Evolutionary conservation across 768 basidiomycete species (phyloP).

Genomic region (Boletellus ananiceps): DNA sequence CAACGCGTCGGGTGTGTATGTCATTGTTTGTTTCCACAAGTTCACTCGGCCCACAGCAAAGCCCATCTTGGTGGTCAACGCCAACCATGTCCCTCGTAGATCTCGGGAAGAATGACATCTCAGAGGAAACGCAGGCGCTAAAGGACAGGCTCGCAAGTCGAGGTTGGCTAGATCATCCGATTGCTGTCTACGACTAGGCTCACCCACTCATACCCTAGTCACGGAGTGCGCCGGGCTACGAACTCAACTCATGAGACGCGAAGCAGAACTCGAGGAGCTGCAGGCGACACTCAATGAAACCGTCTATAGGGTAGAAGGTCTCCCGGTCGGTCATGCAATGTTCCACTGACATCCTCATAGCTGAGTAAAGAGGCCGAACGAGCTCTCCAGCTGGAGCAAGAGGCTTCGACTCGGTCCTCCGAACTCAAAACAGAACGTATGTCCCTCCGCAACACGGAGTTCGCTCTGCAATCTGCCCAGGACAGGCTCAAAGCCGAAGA

Average conservation of each 20-base stretch:
- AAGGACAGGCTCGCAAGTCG: slow-evolving; percentile 35
- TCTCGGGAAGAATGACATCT: slow-evolving; percentile 37
- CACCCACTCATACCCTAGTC: slow-evolving; percentile 24
- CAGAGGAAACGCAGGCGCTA: slow-evolving; percentile 34
- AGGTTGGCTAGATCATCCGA: slow-evolving; percentile 24
- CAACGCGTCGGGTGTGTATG: slow-evolving; percentile 27
- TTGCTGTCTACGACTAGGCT: background rate
- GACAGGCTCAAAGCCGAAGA: slow-evolving; percentile 50
- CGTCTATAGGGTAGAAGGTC: slow-evolving; percentile 31
- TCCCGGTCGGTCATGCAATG: background rate
- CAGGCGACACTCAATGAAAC: slow-evolving; percentile 33
- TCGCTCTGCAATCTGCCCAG: slow-evolving; percentile 44
- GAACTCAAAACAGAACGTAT: slow-evolving; percentile 55
- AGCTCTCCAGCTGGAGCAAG: slow-evolving; percentile 49
- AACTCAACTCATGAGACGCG: slow-evolving; percentile 33
- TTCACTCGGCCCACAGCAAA: slow-evolving; percentile 1
- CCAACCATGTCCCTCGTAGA: slow-evolving; percentile 36
- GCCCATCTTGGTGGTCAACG: slow-evolving; percentile 11
- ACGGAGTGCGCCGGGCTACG: slow-evolving; percentile 33
- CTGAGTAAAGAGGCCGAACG: slow-evolving; percentile 54
- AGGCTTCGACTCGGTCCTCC: slow-evolving; percentile 45
- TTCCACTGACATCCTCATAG: slow-evolving; percentile 31
- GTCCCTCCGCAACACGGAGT: slow-evolving; percentile 47
- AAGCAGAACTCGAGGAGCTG: slow-evolving; percentile 34
- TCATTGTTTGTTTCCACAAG: slow-evolving; percentile 23